A percentile compares a stretch with the other conserved stretches of the same genome.
phyloP scores from a whole-genome alignment of 805 yeast genomes.

The Zygoascus biomembranicola region DNA sequence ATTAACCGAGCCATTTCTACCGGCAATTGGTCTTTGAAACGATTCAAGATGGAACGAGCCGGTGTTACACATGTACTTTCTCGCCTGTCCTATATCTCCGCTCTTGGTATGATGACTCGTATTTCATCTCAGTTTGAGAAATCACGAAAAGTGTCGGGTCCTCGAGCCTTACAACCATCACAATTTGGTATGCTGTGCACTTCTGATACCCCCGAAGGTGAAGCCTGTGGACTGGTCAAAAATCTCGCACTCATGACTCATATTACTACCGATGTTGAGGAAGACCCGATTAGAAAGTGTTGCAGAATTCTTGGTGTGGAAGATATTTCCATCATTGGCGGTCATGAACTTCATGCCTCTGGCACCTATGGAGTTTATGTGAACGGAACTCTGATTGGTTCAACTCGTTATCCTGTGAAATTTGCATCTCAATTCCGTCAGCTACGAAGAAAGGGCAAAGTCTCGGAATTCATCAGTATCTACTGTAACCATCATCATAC shows the following conservation, averaged over 20 bases:
- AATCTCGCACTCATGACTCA: constrained; percentile 97
- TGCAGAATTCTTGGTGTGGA: constrained; percentile 87
- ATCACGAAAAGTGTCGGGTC: constrained; percentile 96
- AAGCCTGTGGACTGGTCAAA: constrained; percentile 97
- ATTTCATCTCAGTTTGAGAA: constrained; percentile 98
- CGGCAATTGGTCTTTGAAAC: constrained; percentile 97
- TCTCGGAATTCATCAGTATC: constrained; percentile 86
- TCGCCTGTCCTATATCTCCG: constrained; percentile 85
- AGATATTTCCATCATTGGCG: constrained; percentile 70
- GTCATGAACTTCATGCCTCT: constrained; percentile 66
- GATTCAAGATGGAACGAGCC: constrained; percentile 99
- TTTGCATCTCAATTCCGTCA: constrained; percentile 73
- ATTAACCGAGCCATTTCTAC: constrained; percentile 94
- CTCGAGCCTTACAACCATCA: constrained; percentile 97
- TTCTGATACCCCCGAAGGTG: constrained; percentile 99
- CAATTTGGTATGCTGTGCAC: constrained; percentile 99
- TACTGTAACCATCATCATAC: constrained; percentile 82
- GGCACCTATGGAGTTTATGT: constrained; percentile 81
- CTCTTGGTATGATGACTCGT: constrained; percentile 99
- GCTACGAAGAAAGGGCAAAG: constrained; percentile 73
- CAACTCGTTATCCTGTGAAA: constrained; percentile 76
- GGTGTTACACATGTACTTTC: constrained; percentile 97
- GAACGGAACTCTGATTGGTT: constrained; percentile 91
- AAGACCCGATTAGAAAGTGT: constrained; percentile 69
- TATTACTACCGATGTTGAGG: constrained; percentile 97